A percentile compares a stretch with the other conserved stretches of the same genome.
Conservation (phyloP, 257 asterid species). For the Cinchona pubescens region DNA sequence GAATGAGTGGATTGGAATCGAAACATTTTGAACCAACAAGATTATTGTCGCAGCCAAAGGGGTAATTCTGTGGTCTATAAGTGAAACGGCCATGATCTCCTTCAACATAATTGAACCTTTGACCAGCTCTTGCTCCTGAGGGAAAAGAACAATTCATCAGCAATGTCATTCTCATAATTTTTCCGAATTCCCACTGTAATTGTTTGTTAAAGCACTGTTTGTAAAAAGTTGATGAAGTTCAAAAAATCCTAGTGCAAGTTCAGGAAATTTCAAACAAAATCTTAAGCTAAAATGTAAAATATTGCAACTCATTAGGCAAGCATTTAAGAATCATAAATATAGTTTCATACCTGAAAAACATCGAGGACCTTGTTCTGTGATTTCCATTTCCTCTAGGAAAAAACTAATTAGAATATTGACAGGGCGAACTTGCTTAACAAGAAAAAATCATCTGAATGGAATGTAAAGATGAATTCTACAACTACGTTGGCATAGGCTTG, state of each 20-base stretch:
- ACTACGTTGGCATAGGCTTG: too few relatives aligned
- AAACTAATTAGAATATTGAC: too few relatives aligned
- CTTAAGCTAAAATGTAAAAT: too few relatives aligned
- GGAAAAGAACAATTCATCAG: background rate
- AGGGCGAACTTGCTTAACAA: too few relatives aligned
- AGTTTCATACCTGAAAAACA: background rate
- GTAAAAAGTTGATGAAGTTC: background rate
- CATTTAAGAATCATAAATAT: too few relatives aligned
- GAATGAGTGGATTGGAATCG: constrained; percentile 26
- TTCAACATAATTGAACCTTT: constrained; percentile 17
- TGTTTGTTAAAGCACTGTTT: constrained; percentile 2
- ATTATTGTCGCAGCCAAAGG: constrained; percentile 5
- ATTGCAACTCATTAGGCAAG: too few relatives aligned
- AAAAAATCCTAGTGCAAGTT: background rate
- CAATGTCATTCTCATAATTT: background rate
- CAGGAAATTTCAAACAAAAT: background rate
- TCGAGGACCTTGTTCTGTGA: background rate
- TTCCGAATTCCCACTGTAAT: background rate
- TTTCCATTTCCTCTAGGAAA: background rate
- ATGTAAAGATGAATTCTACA: background rate
- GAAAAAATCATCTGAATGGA: too few relatives aligned
- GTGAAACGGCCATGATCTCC: constrained; percentile 44
- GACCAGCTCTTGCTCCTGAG: constrained; percentile 36
- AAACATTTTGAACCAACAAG: constrained; percentile 15
- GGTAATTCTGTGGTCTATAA: constrained; percentile 25